Conservation (phyloP, 139 green algal species). For the Coelastrella sp. region DNA sequence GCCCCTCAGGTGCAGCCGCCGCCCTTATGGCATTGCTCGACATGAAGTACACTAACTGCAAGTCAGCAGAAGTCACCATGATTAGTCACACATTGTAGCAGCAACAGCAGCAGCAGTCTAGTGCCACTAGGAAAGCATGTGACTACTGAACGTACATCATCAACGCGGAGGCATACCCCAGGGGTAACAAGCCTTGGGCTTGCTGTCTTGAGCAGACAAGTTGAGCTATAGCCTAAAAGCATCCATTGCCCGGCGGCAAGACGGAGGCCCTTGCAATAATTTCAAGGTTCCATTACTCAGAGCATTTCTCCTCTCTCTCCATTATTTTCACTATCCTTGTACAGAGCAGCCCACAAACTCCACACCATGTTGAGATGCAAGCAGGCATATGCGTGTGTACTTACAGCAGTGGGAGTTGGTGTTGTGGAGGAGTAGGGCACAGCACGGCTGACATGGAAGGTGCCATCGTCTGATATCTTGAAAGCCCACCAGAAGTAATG, state of each 20-base stretch:
- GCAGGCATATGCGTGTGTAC: not conserved
- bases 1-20: not conserved
- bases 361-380: not conserved
- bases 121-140: not conserved
- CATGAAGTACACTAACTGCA: not conserved
- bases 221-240: not conserved
- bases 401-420: not conserved
- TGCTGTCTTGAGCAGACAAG: too few species aligned
- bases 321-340: not conserved
- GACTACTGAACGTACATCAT: not conserved
- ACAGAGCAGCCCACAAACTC: not conserved
- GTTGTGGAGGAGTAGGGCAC: not conserved
- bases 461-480: not conserved
- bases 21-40: not conserved
- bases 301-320: not conserved
- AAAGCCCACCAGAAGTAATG: not conserved
- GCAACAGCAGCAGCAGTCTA: not conserved
- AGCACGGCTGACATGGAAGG: not conserved
- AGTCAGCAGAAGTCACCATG: not conserved
- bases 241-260: not conserved
- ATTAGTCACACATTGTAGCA: not conserved
- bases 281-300: not conserved
- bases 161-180: too few species aligned
- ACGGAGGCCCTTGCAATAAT: not conserved
- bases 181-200: not conserved